phyloP scores from a whole-genome alignment of 306 rosid species.

The Calophaca sinica region DNA sequence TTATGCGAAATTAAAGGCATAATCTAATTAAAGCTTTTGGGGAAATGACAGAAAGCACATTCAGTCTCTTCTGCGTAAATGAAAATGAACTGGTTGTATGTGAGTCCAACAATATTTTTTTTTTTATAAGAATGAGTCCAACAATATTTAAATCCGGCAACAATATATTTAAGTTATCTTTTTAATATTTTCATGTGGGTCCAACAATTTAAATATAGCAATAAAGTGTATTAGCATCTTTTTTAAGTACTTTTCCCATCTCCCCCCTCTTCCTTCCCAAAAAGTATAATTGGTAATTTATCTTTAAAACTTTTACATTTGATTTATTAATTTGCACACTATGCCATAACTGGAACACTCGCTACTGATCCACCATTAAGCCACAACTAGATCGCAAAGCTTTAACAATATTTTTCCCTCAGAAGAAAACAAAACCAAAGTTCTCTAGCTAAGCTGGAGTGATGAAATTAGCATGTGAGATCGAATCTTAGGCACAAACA shows the following conservation, averaged over 20 bases:
- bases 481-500: slow-evolving; percentile 63
- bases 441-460: slow-evolving; percentile 53
- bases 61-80: slow-evolving; percentile 2
- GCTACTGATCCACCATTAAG: slow-evolving; percentile 35
- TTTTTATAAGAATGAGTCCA: no score
- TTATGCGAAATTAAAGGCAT: neutral
- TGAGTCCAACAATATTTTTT: neutral
- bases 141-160: neutral
- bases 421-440: slow-evolving; percentile 51
- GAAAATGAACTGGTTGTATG: neutral
- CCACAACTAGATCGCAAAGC: slow-evolving; percentile 36
- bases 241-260: slow-evolving; percentile 16
- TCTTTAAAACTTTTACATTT: neutral
- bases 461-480: slow-evolving; percentile 74
- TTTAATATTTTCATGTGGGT: neutral
- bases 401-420: slow-evolving; percentile 29
- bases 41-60: slow-evolving; percentile 41
- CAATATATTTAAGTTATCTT: neutral
- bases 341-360: slow-evolving; percentile 35
- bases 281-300: neutral
- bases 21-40: neutral
- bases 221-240: neutral
- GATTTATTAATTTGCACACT: slow-evolving; percentile 11
- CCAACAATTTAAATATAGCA: neutral
- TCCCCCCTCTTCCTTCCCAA: neutral